A percentile compares a stretch with the other conserved stretches of the same genome.
Evolutionary conservation across 768 basidiomycete genomes (phyloP).

Genomic region (Amylocystis lapponica): DNA sequence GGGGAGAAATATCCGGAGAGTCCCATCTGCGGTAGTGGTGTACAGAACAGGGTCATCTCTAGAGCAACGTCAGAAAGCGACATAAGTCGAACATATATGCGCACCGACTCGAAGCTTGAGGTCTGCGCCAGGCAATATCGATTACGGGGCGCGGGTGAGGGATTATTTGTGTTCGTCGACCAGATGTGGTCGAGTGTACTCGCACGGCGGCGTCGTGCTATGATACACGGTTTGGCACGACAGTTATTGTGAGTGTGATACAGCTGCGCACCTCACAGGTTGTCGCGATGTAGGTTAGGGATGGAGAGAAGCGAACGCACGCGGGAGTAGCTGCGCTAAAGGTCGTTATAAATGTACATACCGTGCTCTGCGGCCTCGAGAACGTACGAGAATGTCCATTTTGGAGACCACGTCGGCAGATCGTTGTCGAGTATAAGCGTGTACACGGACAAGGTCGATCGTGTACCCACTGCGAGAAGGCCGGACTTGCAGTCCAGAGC

Average conservation of each 20-base stretch:
- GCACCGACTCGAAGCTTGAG: constrained; percentile 61
- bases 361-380: no score
- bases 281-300: constrained; percentile 66
- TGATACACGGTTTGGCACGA: constrained; percentile 11
- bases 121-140: constrained; percentile 68
- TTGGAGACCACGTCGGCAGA: constrained; percentile 75
- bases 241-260: not conserved
- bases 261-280: constrained; percentile 45
- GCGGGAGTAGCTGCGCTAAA: constrained; percentile 45
- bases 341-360: not conserved
- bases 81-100: no score
- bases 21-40: constrained; percentile 78
- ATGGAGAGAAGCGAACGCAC: constrained; percentile 64
- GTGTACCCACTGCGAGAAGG: constrained; percentile 65
- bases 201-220: constrained; percentile 56
- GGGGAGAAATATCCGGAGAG: constrained; percentile 79
- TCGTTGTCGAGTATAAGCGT: constrained; percentile 77
- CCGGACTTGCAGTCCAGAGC: constrained; percentile 73
- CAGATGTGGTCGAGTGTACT: constrained; percentile 69
- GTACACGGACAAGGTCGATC: constrained; percentile 60
- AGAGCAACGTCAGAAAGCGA: no score
- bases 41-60: constrained; percentile 78
- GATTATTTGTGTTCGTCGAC: constrained; percentile 60
- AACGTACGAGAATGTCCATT: constrained; percentile 66
- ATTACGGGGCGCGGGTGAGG: constrained; percentile 68